phyloP scores from a whole-genome alignment of 768 basidiomycete species.

The Lyophyllum atratum region DNA sequence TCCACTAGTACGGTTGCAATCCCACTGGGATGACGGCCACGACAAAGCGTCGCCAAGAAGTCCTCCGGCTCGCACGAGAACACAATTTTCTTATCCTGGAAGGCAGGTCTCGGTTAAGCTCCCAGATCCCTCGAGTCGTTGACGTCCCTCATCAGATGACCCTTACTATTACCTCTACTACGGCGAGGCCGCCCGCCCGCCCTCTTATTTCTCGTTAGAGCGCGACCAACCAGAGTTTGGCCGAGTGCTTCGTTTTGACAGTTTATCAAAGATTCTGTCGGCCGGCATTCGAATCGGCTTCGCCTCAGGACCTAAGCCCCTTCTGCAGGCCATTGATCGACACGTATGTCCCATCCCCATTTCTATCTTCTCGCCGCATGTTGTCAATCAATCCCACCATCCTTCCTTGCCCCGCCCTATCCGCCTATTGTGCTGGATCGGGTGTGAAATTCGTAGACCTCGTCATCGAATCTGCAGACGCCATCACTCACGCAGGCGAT shows the following conservation, averaged over 20 bases:
- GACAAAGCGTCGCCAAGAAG: conserved; percentile 61
- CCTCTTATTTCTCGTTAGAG: conserved; percentile 82
- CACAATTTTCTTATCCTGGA: conserved; percentile 81
- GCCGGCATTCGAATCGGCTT: conserved; percentile 77
- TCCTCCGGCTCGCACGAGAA: conserved; percentile 68
- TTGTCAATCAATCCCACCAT: not conserved
- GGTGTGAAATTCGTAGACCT: conserved; percentile 7
- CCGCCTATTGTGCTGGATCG: not conserved
- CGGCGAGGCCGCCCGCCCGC: conserved; percentile 54
- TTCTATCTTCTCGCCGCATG: not conserved
- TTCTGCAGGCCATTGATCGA: conserved; percentile 67
- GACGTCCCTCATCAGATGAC: conserved; percentile 49
- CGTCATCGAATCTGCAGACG: conserved; percentile 61
- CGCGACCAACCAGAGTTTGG: conserved; percentile 60
- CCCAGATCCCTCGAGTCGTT: not conserved
- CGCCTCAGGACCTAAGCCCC: conserved; percentile 62
- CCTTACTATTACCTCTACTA: conserved; percentile 77
- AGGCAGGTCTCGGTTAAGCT: conserved; percentile 42
- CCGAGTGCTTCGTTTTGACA: conserved; percentile 81
- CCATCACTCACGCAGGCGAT: conserved; percentile 64
- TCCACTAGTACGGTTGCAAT: conserved; percentile 74
- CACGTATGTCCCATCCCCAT: conserved; percentile 39
- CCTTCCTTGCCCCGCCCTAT: not conserved
- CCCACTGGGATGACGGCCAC: conserved; percentile 78
- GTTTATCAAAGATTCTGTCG: conserved; percentile 76